Conservation (phyloP, 345 rosid species). For the Eutrema heterophyllum region DNA sequence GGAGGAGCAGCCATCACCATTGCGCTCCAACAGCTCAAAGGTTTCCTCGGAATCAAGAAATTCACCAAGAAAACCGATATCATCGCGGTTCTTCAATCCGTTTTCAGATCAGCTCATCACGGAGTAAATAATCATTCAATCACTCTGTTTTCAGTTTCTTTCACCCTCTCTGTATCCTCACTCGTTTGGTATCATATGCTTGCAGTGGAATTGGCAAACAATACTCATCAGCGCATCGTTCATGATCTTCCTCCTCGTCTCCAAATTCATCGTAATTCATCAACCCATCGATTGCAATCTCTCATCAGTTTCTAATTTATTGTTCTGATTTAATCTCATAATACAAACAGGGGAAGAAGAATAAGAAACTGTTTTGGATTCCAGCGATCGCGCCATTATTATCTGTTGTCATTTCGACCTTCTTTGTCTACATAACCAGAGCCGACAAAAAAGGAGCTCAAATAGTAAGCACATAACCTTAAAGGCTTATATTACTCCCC, state of each 20-base stretch:
- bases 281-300: background rate
- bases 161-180: background rate
- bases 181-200: background rate
- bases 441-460: conserved; percentile 81
- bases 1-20: conserved; percentile 91
- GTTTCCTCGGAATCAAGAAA: conserved; percentile 63
- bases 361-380: conserved; percentile 76
- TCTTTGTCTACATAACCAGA: conserved; percentile 67
- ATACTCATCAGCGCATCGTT: conserved; percentile 65
- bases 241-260: conserved; percentile 60
- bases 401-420: conserved; percentile 70
- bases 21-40: conserved; percentile 88
- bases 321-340: background rate
- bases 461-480: conserved; percentile 45
- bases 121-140: conserved; percentile 19
- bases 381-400: conserved; percentile 81
- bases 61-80: conserved; percentile 72
- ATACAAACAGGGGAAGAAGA: conserved; percentile 67
- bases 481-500: background rate
- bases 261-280: conserved; percentile 64
- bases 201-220: conserved; percentile 98
- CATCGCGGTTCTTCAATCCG: conserved; percentile 32
- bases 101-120: conserved; percentile 27
- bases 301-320: background rate
- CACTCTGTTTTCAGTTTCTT: background rate